Base-by-base conservation (phyloP, 2,329 filamentous ascomycete genomes). In the Aspergillus pseudotamarii region DNA sequence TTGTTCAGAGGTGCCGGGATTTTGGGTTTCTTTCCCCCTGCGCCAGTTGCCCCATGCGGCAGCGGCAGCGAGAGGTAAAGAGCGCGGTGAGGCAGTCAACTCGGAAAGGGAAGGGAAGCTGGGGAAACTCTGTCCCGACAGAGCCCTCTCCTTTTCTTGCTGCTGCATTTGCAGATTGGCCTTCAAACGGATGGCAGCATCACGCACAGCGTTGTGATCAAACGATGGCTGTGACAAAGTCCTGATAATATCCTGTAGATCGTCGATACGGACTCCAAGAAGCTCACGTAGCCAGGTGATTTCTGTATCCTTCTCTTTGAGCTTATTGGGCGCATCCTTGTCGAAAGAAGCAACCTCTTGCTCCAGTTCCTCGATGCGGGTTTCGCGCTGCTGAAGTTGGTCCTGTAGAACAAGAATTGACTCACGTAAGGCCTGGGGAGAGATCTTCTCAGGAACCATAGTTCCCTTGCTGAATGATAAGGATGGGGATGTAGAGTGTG, bases 21-120 rank as follows among this genome's bases (percentile, higher is more conserved):
- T 81, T 19, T 80, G 79, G 6, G 79, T 79, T 61, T 87, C 86
- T 70, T 83, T 85, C 19, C 85, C 87, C 75, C 91, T 94, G 58
- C 94, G 89, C 94, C 94, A 97, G 77, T 90, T 97, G 54, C 93
- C 94, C 88, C 94, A 96, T n/a, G 93, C 94, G n/a, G 93, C 93
- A n/a, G 93, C 92, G 28, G 97, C 90, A 4, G 90, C 91, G 74
- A 96, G 90, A 6, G 92, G 92, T 19, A 96, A 72, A 9, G 80
- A 90, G 36, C 93, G 89, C 4, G 94, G 94, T 2, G 92, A 91
- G 6, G 90, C 88, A 12, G 92, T 90, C 66, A 94, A 88, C 68
- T 87, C 88, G 54, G 94, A 89, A 36, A 92, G 87, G 54, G 90
- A 90, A 1, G 92, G 90, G 48, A 97, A 86, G 46, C 91, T 92